Base-by-base conservation (phyloP, 129 eudicot species). In the Chrysanthemum seticuspe region DNA sequence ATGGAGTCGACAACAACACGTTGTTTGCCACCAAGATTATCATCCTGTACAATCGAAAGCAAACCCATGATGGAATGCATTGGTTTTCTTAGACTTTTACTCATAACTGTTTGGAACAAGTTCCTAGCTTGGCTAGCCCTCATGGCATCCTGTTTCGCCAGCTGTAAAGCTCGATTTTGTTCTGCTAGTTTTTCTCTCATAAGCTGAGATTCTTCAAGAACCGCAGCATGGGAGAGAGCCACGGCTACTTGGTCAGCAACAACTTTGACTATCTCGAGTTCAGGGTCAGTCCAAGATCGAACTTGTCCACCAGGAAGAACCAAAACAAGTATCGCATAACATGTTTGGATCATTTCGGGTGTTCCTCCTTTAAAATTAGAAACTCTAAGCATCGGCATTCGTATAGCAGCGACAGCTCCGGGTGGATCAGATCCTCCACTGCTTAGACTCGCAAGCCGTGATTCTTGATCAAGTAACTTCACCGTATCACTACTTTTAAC, bases 211-310 rank as follows among this genome's bases (percentile, higher is more conserved):
- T 89, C 96, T 74, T 89, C 96, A 7, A 89, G 83, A 40, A 88
- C 88, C 2, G 96, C 87, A 59, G 96, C 96, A 61, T 88, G 96
- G 14, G 91, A 88, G 36, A 89, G 79, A 2, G 96, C 96, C 74
- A 89, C 96, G 8, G 96, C 96, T 21, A 89, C 96, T 58, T 88
- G 95, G 70, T 88, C 95, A 13, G 95, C 95, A 11, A 85, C 90
- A 48, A 79, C 95, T 62, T 77, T 77, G 7, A 88, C 85, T 13
- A 88, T 88, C 81, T 85, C 95, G 34, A 88, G 84, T 45, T 88
- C 95, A 10, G 79, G 79, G 14, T 68, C 40, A 45, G 74, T 78
- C 95, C 95, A 88, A 2, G 79, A 57, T 67, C 88, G 74, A 68
- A 65, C 75, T 3, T 68, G 74, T 14, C 83, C 88, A 40, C 82